A percentile compares a stretch with the other conserved stretches of the same genome.
Evolutionary conservation across 768 basidiomycete genomes (phyloP).

Genomic region (Pisolithus sp.): DNA sequence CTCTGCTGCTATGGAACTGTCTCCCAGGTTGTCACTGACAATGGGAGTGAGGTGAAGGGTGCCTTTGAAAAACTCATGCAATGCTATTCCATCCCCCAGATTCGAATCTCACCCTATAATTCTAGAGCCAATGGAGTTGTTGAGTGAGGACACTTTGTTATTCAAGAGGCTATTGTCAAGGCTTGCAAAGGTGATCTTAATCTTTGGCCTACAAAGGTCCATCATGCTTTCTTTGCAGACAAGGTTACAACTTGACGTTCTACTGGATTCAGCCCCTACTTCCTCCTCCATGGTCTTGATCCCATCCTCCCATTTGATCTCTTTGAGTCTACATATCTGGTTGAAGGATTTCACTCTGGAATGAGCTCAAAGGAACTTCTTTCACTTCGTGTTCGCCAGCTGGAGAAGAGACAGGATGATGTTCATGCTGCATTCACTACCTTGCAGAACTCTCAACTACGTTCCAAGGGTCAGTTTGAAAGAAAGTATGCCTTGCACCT

Average conservation of each 20-base stretch:
- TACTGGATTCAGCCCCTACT: constrained; percentile 20
- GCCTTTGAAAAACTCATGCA: neutral
- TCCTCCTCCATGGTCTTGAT: constrained; percentile 24
- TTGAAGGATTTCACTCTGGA: constrained; percentile 9
- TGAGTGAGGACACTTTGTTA: constrained; percentile 27
- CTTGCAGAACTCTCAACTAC: too few species aligned
- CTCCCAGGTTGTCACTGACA: too few species aligned
- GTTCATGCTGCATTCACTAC: too few species aligned
- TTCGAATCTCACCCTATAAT: constrained; percentile 28
- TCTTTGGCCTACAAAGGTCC: constrained; percentile 19
- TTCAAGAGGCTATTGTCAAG: constrained; percentile 29
- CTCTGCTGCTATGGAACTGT: too few species aligned
- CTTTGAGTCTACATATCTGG: constrained; percentile 26
- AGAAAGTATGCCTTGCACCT: too few species aligned
- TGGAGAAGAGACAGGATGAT: constrained; percentile 9
- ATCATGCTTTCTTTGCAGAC: constrained; percentile 20
- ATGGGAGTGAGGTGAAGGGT: too few species aligned
- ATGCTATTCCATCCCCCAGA: neutral
- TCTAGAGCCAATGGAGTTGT: constrained; percentile 32
- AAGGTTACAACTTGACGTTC: constrained; percentile 11
- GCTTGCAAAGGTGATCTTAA: constrained; percentile 11
- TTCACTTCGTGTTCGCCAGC: constrained; percentile 15
- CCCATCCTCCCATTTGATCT: constrained; percentile 31
- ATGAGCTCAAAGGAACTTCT: constrained; percentile 17
- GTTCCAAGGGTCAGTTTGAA: too few species aligned